Conservation (phyloP, 2,329 filamentous ascomycete species). For the Arthrobotrys iridis region DNA sequence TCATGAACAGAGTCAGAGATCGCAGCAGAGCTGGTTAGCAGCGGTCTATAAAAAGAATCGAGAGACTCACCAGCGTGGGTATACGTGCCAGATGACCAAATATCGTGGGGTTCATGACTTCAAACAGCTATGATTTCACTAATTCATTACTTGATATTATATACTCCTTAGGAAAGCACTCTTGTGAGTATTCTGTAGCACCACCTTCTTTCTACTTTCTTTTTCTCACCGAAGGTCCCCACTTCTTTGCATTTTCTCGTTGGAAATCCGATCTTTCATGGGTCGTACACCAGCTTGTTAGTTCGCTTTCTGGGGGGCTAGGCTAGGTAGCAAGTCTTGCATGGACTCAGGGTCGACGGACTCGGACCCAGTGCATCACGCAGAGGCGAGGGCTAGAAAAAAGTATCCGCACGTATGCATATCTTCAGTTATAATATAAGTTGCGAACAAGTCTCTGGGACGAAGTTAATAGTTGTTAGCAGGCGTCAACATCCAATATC, state of each 20-base stretch:
- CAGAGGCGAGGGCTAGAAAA: slow-evolving; percentile 33
- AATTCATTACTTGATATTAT: slow-evolving; percentile 50
- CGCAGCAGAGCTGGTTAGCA: slow-evolving; percentile 2
- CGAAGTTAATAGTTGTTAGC: background rate
- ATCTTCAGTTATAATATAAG: slow-evolving; percentile 40
- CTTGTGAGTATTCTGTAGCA: slow-evolving; percentile 22
- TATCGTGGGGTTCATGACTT: slow-evolving; percentile 42
- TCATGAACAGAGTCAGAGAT: background rate
- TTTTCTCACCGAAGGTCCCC: slow-evolving; percentile 12
- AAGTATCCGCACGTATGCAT: slow-evolving; percentile 35
- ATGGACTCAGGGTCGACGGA: slow-evolving; percentile 44
- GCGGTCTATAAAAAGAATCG: slow-evolving; percentile 24
- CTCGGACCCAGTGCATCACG: slow-evolving; percentile 39
- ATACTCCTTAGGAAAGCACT: slow-evolving; percentile 23
- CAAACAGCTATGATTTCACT: slow-evolving; percentile 22
- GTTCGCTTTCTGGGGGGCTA: slow-evolving; percentile 36
- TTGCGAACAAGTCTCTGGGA: slow-evolving; percentile 43
- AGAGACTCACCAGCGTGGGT: slow-evolving; percentile 6
- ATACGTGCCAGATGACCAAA: slow-evolving; percentile 38
- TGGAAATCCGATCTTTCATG: slow-evolving; percentile 41
- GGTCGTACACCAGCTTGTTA: slow-evolving; percentile 20
- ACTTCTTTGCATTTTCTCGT: slow-evolving; percentile 21
- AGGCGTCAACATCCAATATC: slow-evolving; percentile 19
- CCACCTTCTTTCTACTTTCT: slow-evolving; percentile 24
- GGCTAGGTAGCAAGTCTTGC: slow-evolving; percentile 37